Percentiles rank a stretch among this genome's conserved stretches.
These are phyloP conservation scores for Acorus gramineus DNA, from an alignment of 106 monocot species.

Conservation along the genomic window DNA sequence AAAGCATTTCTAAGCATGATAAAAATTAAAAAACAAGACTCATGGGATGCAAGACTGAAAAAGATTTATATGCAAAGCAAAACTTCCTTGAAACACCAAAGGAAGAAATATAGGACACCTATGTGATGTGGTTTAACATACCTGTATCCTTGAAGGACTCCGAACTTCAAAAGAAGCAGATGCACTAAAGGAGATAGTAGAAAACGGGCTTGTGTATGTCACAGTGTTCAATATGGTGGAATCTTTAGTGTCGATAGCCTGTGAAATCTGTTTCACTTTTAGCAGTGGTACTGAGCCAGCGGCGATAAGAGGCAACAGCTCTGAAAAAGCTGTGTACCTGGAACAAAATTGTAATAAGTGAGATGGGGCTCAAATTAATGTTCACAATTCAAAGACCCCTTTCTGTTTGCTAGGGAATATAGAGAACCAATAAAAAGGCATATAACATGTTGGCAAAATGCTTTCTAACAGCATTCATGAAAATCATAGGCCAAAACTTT, in stretches of 20 bases:
- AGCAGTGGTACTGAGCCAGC: conserved; percentile 42
- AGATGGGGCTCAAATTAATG: neutral
- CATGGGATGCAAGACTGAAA: neutral
- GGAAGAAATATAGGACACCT: too few species aligned
- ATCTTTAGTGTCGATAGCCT: conserved; percentile 54
- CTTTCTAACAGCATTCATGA: too few species aligned
- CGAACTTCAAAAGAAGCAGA: conserved; percentile 85
- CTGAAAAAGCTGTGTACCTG: conserved; percentile 91
- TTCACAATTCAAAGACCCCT: too few species aligned
- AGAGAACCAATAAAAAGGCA: too few species aligned
- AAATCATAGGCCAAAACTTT: too few species aligned
- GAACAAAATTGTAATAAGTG: conserved; percentile 3
- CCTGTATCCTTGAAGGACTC: conserved; percentile 82
- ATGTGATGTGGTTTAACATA: neutral
- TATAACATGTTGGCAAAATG: too few species aligned
- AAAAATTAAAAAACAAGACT: too few species aligned
- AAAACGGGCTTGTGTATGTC: conserved; percentile 50
- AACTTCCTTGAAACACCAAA: neutral
- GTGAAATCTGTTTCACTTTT: conserved; percentile 78
- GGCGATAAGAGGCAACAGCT: conserved; percentile 69
- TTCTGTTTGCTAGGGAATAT: too few species aligned
- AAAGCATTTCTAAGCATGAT: too few species aligned
- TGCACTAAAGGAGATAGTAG: conserved; percentile 65
- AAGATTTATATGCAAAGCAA: neutral
- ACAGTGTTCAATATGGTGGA: conserved; percentile 46